These are phyloP conservation scores for Penicillium goetzii DNA, from an alignment of 495 filamentous ascomycete genomes.

Conservation along the genomic window DNA sequence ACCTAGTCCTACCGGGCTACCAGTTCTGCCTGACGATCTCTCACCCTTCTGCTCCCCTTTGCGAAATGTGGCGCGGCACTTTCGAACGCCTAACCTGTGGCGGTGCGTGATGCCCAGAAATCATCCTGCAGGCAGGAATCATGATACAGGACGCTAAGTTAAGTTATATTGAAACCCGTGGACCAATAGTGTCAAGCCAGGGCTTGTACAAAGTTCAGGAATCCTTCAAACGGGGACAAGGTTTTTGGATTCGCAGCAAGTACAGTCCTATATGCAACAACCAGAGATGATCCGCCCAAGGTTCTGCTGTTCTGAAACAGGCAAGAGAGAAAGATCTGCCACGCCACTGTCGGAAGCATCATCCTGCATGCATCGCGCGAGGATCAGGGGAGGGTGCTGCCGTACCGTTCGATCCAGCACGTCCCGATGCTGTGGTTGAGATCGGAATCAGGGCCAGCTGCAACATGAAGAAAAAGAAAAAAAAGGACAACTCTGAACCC, in stretches of 20 bases:
- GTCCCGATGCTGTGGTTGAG: slow-evolving; percentile 29
- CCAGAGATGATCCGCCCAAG: slow-evolving; percentile 9
- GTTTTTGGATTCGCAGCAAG: neutral
- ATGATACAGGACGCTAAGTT: slow-evolving; percentile 5
- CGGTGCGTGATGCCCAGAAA: slow-evolving; percentile 24
- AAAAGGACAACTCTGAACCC: neutral
- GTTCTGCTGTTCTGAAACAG: neutral
- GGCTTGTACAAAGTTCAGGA: neutral
- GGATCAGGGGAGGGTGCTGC: slow-evolving; percentile 12
- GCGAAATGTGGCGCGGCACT: slow-evolving; percentile 27
- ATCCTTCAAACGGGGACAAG: neutral
- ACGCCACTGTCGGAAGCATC: slow-evolving; percentile 14
- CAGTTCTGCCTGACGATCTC: neutral
- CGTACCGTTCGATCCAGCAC: slow-evolving; percentile 17
- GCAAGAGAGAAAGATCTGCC: slow-evolving; percentile 1
- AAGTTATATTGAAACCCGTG: slow-evolving; percentile 27
- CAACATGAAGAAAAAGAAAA: slow-evolving; percentile 12
- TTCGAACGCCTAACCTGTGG: slow-evolving; percentile 20
- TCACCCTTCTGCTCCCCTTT: neutral
- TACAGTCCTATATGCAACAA: neutral
- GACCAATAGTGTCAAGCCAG: neutral
- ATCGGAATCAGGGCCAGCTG: slow-evolving; percentile 25
- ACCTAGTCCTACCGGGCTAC: neutral
- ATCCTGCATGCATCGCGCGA: slow-evolving; percentile 10
- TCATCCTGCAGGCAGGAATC: neutral